These are phyloP conservation scores for Plasmodium gonderi DNA, from an alignment of 169 alveolate genomes.

Conservation along the genomic window DNA sequence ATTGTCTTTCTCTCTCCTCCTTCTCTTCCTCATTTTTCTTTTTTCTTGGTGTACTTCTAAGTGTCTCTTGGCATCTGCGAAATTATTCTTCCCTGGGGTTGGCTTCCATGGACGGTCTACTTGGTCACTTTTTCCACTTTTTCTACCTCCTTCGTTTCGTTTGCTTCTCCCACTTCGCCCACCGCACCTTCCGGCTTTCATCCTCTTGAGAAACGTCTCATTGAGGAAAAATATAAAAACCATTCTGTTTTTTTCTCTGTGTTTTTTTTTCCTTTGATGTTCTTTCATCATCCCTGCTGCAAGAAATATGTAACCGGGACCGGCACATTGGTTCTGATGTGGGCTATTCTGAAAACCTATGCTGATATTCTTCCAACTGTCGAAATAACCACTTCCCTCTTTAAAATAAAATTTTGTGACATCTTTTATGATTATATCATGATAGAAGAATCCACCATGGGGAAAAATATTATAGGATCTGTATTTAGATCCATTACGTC, in stretches of 20 bases:
- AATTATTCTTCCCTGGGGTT: neutral
- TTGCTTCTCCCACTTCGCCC: neutral
- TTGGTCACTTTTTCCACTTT: neutral
- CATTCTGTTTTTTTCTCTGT: constrained; percentile 59
- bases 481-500: constrained; percentile 2
- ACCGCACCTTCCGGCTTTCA: neutral
- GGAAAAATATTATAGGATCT: constrained; percentile 60
- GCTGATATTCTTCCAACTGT: neutral
- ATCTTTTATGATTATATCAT: constrained; percentile 62
- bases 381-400: neutral
- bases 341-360: neutral
- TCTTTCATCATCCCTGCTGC: constrained; percentile 60
- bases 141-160: neutral
- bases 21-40: neutral
- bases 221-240: constrained; percentile 65
- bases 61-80: neutral
- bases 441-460: constrained; percentile 48
- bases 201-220: constrained; percentile 16
- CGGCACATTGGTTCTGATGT: no score
- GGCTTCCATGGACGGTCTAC: neutral
- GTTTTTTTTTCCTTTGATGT: constrained; percentile 24
- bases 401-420: constrained; percentile 22
- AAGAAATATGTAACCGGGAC: constrained; percentile 1
- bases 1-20: neutral
- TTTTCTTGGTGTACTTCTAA: neutral